phyloP scores from a whole-genome alignment of 257 asterid genomes.

The Rhazya stricta region DNA sequence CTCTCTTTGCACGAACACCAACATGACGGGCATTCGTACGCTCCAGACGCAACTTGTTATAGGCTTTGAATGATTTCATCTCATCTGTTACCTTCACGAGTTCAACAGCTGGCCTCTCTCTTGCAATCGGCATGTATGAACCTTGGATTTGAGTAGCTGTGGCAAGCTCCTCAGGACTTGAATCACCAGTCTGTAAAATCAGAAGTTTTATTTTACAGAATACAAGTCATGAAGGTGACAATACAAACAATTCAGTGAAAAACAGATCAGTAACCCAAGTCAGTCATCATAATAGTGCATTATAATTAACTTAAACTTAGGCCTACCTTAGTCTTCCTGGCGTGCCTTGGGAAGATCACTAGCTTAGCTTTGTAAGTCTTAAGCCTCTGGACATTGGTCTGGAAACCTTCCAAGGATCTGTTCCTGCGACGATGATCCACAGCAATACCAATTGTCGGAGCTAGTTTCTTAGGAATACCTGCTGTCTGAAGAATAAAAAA shows the following conservation, averaged over 20 bases:
- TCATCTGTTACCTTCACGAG: slow-evolving; percentile 44
- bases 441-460: slow-evolving; percentile 31
- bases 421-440: slow-evolving; percentile 37
- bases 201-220: neutral
- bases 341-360: slow-evolving; percentile 33
- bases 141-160: slow-evolving; percentile 75
- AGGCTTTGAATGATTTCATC: slow-evolving; percentile 70
- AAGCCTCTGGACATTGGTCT: slow-evolving; percentile 29
- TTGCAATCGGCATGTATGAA: slow-evolving; percentile 52
- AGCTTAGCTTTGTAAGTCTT: slow-evolving; percentile 34
- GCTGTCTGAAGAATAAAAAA: slow-evolving; percentile 20
- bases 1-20: slow-evolving; percentile 78
- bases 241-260: neutral
- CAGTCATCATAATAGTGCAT: neutral
- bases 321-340: slow-evolving; percentile 23
- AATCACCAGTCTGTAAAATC: slow-evolving; percentile 62
- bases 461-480: slow-evolving; percentile 29
- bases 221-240: neutral
- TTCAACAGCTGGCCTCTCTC: slow-evolving; percentile 19
- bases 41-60: slow-evolving; percentile 72
- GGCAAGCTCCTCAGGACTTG: slow-evolving; percentile 64
- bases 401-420: slow-evolving; percentile 34
- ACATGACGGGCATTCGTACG: slow-evolving; percentile 59
- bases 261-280: neutral
- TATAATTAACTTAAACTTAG: neutral